Evolutionary conservation across 306 rosid species (phyloP).

Genomic region (Malus asiatica): DNA sequence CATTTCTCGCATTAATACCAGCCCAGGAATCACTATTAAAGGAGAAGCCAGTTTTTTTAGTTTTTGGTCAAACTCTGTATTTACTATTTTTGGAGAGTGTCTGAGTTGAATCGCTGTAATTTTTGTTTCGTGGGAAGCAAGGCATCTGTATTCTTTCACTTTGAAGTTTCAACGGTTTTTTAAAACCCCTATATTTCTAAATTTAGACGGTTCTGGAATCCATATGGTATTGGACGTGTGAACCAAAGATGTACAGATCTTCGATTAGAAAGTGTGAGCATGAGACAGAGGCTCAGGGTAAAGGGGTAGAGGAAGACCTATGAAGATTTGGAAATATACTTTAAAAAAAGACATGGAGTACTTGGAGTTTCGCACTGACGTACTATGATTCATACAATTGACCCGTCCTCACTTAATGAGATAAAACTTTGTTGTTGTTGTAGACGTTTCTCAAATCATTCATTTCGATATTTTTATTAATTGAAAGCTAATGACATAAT

Average conservation of each 20-base stretch:
- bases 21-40: slow-evolving; percentile 13
- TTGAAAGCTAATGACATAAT: background rate
- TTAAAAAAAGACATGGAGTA: no score
- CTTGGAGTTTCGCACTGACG: no score
- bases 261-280: no score
- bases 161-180: slow-evolving; percentile 8
- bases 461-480: no score
- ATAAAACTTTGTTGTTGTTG: no score
- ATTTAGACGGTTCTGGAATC: background rate
- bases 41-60: slow-evolving; percentile 7
- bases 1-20: slow-evolving; percentile 32
- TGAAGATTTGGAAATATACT: no score
- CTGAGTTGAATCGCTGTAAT: background rate
- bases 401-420: no score
- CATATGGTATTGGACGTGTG: no score
- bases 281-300: no score
- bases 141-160: background rate
- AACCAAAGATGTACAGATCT: no score
- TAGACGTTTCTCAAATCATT: background rate
- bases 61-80: slow-evolving; percentile 18
- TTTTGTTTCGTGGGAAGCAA: slow-evolving; percentile 7
- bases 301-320: no score
- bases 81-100: slow-evolving; percentile 35
- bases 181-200: background rate
- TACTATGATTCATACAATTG: no score